Evolutionary conservation across 1,284 basidiomycete genomes (phyloP), one percentile per base, ranked within the genome.

Genomic region (Sparassis latifolia): DNA sequence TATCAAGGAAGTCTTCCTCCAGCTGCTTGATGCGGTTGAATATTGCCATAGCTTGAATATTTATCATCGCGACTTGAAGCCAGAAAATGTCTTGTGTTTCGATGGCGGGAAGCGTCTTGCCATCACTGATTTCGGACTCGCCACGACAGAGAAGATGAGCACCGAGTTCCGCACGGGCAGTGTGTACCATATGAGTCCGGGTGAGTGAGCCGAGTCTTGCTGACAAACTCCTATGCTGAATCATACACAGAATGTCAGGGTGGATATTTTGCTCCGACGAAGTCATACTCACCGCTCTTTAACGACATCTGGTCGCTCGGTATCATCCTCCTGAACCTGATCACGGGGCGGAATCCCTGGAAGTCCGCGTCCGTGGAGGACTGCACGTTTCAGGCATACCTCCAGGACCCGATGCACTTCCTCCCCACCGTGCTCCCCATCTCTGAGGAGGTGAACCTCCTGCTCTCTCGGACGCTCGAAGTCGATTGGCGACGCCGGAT

Each of bases 261-360:
- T 49, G 91, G 89, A 55, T 76, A 84, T 45, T 89, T 86, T 62
- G 80, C 80, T 33, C 78, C 78, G 28, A 76, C 74, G 48, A 76
- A 82, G 69, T 71, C 79, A 63, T 97, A 97, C 72, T 90, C 86
- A 20, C 93, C 95, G 10, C 79, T 83, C 61, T 82, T 82, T 66
- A 97, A 96, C 70, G 96, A 99, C 71, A 83, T 99, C 57, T 99
- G 97, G 96, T 96, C 96, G 28, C 79, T 99, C 54, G 96, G 96
- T 42, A 94, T 99, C 62, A 87, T 91, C 56, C 86, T 99, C 44
- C 86, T 98, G 66, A 98, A 98, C 69, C 82, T 99, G 50, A 88
- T 92, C 46, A 97, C 92, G 42, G 93, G 93, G 20, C 86, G 94
- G 53, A 97, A 98, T 63, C 96, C 96, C 28, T 99, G 97, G 97